phyloP scores from a whole-genome alignment of 768 basidiomycete species.

The Termitomyces sp. region DNA sequence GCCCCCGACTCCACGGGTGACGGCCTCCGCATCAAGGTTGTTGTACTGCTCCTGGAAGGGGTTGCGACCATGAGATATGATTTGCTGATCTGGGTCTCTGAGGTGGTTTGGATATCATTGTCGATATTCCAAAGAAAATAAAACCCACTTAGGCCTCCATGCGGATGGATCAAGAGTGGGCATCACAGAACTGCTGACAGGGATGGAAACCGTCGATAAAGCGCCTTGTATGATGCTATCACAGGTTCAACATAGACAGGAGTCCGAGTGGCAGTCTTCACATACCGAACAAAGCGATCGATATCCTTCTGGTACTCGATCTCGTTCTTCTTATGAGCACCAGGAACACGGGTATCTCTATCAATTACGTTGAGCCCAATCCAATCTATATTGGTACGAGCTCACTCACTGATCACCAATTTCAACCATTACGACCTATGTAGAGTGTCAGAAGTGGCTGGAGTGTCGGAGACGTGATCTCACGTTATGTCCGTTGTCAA shows the following conservation, averaged over 20 bases:
- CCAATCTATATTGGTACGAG: not conserved
- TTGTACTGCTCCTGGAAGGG: not conserved
- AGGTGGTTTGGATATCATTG: not conserved
- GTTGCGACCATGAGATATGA: conserved; percentile 1
- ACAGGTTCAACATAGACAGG: not conserved
- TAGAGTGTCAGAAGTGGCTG: not conserved
- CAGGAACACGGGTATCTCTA: conserved; percentile 6
- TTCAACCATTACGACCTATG: not conserved
- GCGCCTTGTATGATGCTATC: not conserved
- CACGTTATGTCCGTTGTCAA: not conserved
- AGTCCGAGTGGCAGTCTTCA: not conserved
- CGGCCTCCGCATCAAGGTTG: conserved; percentile 5
- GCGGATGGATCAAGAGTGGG: not conserved
- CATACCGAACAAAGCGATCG: conserved; percentile 20
- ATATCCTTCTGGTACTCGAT: conserved; percentile 28
- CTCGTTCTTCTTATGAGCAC: conserved; percentile 25
- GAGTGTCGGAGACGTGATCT: not conserved
- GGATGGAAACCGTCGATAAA: not conserved
- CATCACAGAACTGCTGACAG: not conserved
- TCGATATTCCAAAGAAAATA: not conserved
- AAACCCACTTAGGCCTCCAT: not conserved
- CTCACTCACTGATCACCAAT: not conserved
- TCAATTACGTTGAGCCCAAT: not conserved
- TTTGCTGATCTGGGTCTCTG: not conserved
- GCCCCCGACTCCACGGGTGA: conserved; percentile 7